Evolutionary conservation across 1,284 basidiomycete genomes (phyloP).

Genomic region (Apiotrichum domesticum): DNA sequence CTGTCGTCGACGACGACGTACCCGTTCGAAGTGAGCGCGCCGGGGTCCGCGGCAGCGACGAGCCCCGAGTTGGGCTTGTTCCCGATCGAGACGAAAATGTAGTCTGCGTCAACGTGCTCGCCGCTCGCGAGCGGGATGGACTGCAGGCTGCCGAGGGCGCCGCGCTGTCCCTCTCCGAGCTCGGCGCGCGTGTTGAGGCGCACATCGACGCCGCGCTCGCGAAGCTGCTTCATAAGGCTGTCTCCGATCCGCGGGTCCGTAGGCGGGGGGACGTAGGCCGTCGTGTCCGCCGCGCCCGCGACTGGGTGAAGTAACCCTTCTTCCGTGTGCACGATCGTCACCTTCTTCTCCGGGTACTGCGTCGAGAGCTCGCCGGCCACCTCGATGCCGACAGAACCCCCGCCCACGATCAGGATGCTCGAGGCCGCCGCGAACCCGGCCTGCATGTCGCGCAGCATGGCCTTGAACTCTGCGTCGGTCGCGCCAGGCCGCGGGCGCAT

Average conservation of each 20-base stretch:
- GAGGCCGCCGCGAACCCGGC: slow-evolving; percentile 31
- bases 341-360: slow-evolving; percentile 25
- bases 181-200: slow-evolving; percentile 37
- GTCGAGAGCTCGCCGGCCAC: slow-evolving; percentile 36
- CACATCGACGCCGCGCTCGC: slow-evolving; percentile 37
- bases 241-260: slow-evolving; percentile 29
- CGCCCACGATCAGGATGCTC: slow-evolving; percentile 45
- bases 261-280: slow-evolving; percentile 22
- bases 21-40: slow-evolving; percentile 31
- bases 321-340: slow-evolving; percentile 28
- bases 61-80: slow-evolving; percentile 45
- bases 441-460: slow-evolving; percentile 29
- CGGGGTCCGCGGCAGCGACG: slow-evolving; percentile 32
- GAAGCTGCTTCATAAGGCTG: slow-evolving; percentile 33
- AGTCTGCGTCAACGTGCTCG: slow-evolving; percentile 44
- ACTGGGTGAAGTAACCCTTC: slow-evolving; percentile 25
- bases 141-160: slow-evolving; percentile 21
- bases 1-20: slow-evolving; percentile 40
- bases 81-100: slow-evolving; percentile 46
- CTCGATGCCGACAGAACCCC: slow-evolving; percentile 50
- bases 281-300: background rate
- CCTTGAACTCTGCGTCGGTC: slow-evolving; percentile 20
- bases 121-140: slow-evolving; percentile 38
- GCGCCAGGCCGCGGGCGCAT: slow-evolving; percentile 34
- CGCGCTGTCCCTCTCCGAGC: slow-evolving; percentile 8